Evolutionary conservation across 2,329 filamentous ascomycete genomes (phyloP).

Genomic region (Fusarium napiforme): DNA sequence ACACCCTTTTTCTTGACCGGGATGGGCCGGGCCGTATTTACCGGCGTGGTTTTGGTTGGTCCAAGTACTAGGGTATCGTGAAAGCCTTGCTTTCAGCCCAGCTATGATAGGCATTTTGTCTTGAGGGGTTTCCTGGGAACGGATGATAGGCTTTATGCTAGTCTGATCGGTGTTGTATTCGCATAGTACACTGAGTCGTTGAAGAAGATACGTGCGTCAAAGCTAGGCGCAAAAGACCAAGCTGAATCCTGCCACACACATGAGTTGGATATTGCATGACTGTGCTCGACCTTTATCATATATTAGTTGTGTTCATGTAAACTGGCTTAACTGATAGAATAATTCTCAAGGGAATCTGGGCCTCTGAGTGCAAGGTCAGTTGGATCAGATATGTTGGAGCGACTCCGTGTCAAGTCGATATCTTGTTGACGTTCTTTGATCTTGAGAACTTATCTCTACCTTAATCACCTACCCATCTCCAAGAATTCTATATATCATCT

Average conservation of each 20-base stretch:
- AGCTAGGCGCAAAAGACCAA: no score
- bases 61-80: constrained; percentile 7
- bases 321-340: no score
- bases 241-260: background rate
- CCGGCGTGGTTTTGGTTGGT: constrained; percentile 9
- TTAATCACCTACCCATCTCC: no score
- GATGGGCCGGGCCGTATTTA: constrained; percentile 36
- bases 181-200: background rate
- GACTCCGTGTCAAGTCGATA: background rate
- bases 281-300: background rate
- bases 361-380: constrained; percentile 30
- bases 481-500: background rate
- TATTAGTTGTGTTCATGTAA: no score
- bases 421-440: rapidly evolving
- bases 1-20: constrained; percentile 22
- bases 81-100: constrained; percentile 27
- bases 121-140: background rate
- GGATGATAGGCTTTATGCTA: no score
- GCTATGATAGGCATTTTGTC: background rate
- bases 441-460: no score
- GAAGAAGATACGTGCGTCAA: background rate
- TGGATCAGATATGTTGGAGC: constrained; percentile 25
- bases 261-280: background rate
- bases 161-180: background rate
- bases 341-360: constrained; percentile 22